These are phyloP conservation scores for Camelina hispida DNA, from an alignment of 345 rosid genomes.

Conservation along the genomic window DNA sequence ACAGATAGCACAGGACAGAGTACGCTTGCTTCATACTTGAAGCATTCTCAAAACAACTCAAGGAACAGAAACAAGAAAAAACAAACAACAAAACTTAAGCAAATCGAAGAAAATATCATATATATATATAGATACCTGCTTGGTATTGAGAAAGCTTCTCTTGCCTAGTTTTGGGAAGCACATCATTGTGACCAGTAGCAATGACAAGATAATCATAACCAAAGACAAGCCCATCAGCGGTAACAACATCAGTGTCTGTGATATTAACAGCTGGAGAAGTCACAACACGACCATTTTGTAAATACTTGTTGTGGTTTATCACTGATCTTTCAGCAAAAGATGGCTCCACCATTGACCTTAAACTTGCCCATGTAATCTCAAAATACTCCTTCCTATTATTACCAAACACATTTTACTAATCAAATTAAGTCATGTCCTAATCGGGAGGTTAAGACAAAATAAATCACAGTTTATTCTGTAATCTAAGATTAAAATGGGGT, in stretches of 20 bases:
- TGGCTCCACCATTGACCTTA: conserved; percentile 89
- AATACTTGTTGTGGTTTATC: conserved; percentile 71
- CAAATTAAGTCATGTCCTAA: neutral
- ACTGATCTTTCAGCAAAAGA: conserved; percentile 69
- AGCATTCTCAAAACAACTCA: neutral
- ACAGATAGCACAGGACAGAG: neutral
- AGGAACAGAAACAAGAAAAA: neutral
- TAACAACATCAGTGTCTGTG: conserved; percentile 61
- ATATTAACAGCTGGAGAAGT: conserved; percentile 67
- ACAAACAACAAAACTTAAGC: neutral
- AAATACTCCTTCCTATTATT: conserved; percentile 67
- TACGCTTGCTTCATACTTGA: neutral
- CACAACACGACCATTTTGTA: conserved; percentile 62
- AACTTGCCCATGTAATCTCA: conserved; percentile 69
- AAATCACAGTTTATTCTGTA: neutral
- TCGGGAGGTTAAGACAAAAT: neutral
- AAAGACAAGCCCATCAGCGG: conserved; percentile 53
- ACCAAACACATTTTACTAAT: neutral
- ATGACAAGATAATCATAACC: conserved; percentile 81
- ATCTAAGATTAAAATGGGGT: neutral
- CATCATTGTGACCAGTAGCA: conserved; percentile 76
- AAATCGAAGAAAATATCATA: conserved; percentile 28
- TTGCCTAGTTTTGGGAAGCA: conserved; percentile 57
- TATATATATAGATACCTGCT: conserved; percentile 48
- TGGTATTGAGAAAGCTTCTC: conserved; percentile 64